Evolutionary conservation across 108 stramenopile species (phyloP).

Genomic region (Mayamaea pseudoterrestris): DNA sequence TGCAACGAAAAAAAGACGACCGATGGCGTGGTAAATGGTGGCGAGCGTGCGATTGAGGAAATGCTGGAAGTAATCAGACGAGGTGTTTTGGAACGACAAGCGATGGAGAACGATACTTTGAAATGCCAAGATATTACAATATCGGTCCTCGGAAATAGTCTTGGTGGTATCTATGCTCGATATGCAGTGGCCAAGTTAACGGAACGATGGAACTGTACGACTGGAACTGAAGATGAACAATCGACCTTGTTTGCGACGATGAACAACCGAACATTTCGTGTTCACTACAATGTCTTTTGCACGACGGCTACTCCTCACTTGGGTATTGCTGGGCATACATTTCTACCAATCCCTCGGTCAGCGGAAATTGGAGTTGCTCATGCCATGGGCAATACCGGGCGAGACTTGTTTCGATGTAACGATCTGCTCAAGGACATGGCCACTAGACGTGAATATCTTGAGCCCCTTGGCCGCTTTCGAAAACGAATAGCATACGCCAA

Average conservation of each 20-base stretch:
- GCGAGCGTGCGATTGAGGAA: slow-evolving; percentile 61
- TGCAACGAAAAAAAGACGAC: slow-evolving; percentile 71
- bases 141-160: slow-evolving; percentile 72
- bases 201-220: neutral
- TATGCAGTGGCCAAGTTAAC: slow-evolving; percentile 63
- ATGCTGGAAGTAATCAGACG: slow-evolving; percentile 37
- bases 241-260: too few relatives aligned
- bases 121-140: slow-evolving; percentile 31
- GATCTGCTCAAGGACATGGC: slow-evolving; percentile 12
- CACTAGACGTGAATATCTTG: slow-evolving; percentile 24
- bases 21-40: slow-evolving; percentile 71
- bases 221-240: slow-evolving; percentile 7
- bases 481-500: slow-evolving; percentile 76
- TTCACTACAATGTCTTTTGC: slow-evolving; percentile 63
- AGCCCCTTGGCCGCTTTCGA: slow-evolving; percentile 50
- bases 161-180: slow-evolving; percentile 75
- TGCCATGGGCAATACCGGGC: slow-evolving; percentile 26
- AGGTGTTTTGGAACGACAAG: slow-evolving; percentile 27
- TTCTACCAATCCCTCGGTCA: slow-evolving; percentile 55
- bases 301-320: slow-evolving; percentile 83
- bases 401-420: slow-evolving; percentile 10
- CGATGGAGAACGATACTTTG: neutral
- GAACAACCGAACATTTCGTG: too few relatives aligned
- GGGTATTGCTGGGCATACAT: slow-evolving; percentile 66
- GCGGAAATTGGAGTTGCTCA: slow-evolving; percentile 24